Evolutionary conservation across 2,329 filamentous ascomycete genomes (phyloP).

Genomic region (Teratosphaeria epicoccoides): DNA sequence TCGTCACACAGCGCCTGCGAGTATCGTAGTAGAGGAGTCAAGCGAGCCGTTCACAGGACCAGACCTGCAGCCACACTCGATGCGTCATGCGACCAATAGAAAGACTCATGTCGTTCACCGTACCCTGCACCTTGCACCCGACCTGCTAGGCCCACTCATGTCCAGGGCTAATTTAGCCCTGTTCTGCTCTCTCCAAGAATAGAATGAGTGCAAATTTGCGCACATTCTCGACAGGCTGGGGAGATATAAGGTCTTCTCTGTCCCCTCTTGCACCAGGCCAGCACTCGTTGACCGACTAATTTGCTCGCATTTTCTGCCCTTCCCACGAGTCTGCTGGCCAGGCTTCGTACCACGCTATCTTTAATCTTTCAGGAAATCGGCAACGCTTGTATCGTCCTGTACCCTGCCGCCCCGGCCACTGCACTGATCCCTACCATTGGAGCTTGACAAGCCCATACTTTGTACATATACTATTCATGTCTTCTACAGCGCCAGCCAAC

Average conservation of each 20-base stretch:
- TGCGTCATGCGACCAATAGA: slow-evolving; percentile 15
- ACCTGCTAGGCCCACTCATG: slow-evolving; percentile 13
- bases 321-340: slow-evolving; percentile 38
- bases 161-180: slow-evolving; percentile 9
- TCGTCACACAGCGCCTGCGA: slow-evolving; percentile 12
- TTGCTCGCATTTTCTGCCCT: slow-evolving; percentile 29
- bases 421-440: slow-evolving; percentile 11
- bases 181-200: slow-evolving; percentile 34
- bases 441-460: slow-evolving; percentile 12
- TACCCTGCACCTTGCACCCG: slow-evolving; percentile 15
- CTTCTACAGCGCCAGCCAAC: slow-evolving; percentile 32
- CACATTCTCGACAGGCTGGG: slow-evolving; percentile 31
- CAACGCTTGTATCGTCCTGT: slow-evolving; percentile 17
- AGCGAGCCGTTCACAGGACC: slow-evolving; percentile 14
- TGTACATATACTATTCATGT: slow-evolving; percentile 36
- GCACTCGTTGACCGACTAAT: slow-evolving; percentile 35
- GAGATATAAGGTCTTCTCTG: slow-evolving; percentile 39
- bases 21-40: slow-evolving; percentile 10
- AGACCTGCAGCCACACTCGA: slow-evolving; percentile 18
- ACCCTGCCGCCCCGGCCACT: slow-evolving; percentile 23
- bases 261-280: slow-evolving; percentile 27
- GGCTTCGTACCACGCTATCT: slow-evolving; percentile 36
- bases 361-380: slow-evolving; percentile 26
- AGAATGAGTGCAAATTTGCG: slow-evolving; percentile 30
- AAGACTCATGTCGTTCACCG: slow-evolving; percentile 10